Base-by-base conservation (phyloP, 306 rosid species). In the Dryas alaskensis region DNA sequence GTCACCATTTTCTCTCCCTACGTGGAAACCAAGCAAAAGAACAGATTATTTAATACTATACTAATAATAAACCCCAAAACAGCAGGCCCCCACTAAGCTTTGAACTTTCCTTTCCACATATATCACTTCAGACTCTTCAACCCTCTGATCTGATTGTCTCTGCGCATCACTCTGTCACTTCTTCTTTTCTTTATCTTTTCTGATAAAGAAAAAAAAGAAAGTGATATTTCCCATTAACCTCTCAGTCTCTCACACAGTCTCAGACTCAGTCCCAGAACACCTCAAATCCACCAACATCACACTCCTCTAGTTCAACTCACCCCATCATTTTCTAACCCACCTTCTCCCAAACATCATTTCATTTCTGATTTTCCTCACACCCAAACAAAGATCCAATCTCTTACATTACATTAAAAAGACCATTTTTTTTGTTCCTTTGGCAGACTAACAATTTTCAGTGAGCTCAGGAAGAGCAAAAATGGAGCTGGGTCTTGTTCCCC, bases 401-500 rank as follows among this genome's bases (percentile, higher is more conserved):
- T 13, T 14, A 16, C 1, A 27, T 48, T 13, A 12, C 9, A 44
- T 5, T 54, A 25, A 7, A 43, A 51, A 11, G 12, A 5, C 11
- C 7, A 27, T 43, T 69, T 50, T 39, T 19, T 19, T 51, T 8
- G 5, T 5, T 11, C 31, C 2, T 27, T 27, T 1, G 31, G 31
- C 37, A 31, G 37, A 31, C 37, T 31, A 31, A 48, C 39, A 44
- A 5, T 17, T 46, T 13, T 43, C 10, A 19, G 47, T 10, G 22
- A 19, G 69, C 55, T 76, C 9, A 27, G 68, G n/a, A 10, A 45
- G 55, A 27, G 62, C 66, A 25, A 53, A 47, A 54, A 79, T 77
- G 81, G 76, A 67, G 74, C 64, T 68, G 60, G 70, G 66, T 70
- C 0, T 67, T 27, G 12, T 71, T 78, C 37, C 66, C 48, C 68